Conservation (phyloP, 2,329 filamentous ascomycete species). For the Diaporthe citriasiana region DNA sequence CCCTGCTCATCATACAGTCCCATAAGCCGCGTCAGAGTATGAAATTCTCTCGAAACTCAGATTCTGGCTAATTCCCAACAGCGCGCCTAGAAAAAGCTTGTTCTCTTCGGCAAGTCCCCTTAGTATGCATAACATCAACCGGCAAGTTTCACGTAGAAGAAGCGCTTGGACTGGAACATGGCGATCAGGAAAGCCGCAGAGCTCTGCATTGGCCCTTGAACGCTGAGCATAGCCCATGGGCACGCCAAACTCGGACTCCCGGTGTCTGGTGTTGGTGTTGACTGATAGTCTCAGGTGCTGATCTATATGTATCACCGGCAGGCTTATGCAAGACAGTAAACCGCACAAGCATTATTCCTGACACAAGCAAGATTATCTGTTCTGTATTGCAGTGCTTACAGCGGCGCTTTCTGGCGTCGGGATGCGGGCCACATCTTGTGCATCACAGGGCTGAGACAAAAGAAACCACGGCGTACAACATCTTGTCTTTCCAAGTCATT, state of each 20-base stretch:
- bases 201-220: neutral
- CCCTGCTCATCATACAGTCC: neutral
- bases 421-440: neutral
- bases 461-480: neutral
- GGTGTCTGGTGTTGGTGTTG: neutral
- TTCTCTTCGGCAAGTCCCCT: neutral
- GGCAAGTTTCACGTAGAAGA: neutral
- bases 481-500: neutral
- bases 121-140: neutral
- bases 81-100: neutral
- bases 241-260: neutral
- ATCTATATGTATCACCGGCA: neutral
- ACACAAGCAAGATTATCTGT: constrained; percentile 23
- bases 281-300: constrained; percentile 1
- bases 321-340: constrained; percentile 20
- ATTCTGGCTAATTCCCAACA: neutral
- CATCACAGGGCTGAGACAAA: constrained; percentile 28
- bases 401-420: neutral
- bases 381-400: constrained; percentile 12
- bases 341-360: neutral
- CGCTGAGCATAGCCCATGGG: neutral
- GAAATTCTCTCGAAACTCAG: too few species aligned
- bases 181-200: neutral
- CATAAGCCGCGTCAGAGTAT: neutral
- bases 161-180: neutral